A percentile compares a stretch with the other conserved stretches of the same genome.
These are phyloP conservation scores for Xylariaceae sp. DNA, from an alignment of 2,329 filamentous ascomycete species.

Conservation along the genomic window DNA sequence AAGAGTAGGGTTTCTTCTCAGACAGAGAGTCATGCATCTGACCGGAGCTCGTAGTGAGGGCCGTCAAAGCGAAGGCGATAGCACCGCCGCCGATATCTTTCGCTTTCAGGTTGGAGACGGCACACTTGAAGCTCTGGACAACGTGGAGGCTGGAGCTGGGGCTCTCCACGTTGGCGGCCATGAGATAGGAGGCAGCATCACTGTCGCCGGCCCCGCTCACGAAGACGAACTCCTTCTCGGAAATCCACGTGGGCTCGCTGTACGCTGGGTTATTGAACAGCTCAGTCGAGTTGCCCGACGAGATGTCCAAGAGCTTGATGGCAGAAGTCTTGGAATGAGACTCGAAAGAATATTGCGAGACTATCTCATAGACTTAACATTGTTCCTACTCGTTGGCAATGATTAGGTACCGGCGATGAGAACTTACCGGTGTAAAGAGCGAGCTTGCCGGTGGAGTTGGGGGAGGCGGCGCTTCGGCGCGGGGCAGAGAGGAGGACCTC, in stretches of 20 bases:
- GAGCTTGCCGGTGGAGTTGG: conserved; percentile 61
- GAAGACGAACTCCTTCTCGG: conserved; percentile 56
- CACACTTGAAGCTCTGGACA: conserved; percentile 45
- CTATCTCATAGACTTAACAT: too few relatives aligned
- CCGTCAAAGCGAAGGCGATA: conserved; percentile 54
- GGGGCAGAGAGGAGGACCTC: conserved; percentile 73
- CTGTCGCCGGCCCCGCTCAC: conserved; percentile 44
- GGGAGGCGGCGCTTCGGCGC: conserved; percentile 62
- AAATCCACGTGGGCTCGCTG: conserved; percentile 72
- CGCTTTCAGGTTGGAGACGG: conserved; percentile 54
- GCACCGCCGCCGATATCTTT: conserved; percentile 45
- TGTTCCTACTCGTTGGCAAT: too few relatives aligned
- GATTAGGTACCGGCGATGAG: too few relatives aligned
- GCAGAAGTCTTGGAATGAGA: conserved; percentile 63
- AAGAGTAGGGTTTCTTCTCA: conserved; percentile 54
- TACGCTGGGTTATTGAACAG: conserved; percentile 61
- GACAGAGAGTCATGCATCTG: conserved; percentile 61
- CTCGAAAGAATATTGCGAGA: conserved; percentile 75
- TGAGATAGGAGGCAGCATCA: conserved; percentile 42
- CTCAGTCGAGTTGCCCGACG: conserved; percentile 57
- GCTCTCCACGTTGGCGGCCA: conserved; percentile 35
- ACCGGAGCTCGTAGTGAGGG: conserved; percentile 62
- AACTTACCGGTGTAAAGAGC: conserved; percentile 56
- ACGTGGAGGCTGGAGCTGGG: conserved; percentile 38
- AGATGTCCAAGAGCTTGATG: conserved; percentile 65